Conservation (phyloP, 345 rosid species). For the Eucalyptus albens region DNA sequence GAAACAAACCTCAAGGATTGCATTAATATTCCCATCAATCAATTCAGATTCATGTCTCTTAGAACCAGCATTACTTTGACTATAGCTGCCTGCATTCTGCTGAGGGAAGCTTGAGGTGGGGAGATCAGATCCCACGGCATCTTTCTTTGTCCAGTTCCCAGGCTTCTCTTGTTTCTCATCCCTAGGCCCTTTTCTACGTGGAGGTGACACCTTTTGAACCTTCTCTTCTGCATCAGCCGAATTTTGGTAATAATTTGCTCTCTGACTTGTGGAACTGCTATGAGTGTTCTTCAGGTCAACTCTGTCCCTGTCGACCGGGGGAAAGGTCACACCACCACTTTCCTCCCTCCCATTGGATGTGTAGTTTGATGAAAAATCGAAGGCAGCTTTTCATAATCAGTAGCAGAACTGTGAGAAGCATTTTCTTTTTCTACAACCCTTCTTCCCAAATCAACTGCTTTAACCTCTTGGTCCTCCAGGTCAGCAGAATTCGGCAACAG, state of each 20-base stretch:
- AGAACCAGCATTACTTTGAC: conserved; percentile 24
- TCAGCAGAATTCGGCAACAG: conserved; percentile 24
- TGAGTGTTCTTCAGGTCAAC: conserved; percentile 29
- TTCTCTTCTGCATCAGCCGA: conserved; percentile 58
- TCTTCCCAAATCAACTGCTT: conserved; percentile 37
- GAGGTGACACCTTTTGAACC: conserved; percentile 71
- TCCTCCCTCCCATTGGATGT: conserved; percentile 36
- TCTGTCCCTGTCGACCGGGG: conserved; percentile 43
- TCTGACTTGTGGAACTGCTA: conserved; percentile 45
- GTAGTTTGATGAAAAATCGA: conserved; percentile 27
- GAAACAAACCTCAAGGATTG: conserved; percentile 66
- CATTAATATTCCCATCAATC: conserved; percentile 63
- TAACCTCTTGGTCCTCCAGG: conserved; percentile 43
- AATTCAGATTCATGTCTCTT: conserved; percentile 40
- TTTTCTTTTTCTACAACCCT: conserved; percentile 57
- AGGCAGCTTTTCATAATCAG: conserved; percentile 38
- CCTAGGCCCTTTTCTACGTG: conserved; percentile 60
- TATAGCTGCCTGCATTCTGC: conserved; percentile 19
- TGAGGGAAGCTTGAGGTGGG: conserved; percentile 27
- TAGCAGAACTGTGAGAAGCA: conserved; percentile 18
- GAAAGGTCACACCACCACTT: conserved; percentile 37
- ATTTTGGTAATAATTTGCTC: conserved; percentile 28
- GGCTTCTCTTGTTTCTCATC: conserved; percentile 66
- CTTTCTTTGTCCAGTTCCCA: conserved; percentile 44
- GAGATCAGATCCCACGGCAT: conserved; percentile 32